These are phyloP conservation scores for Cyamopsis tetragonoloba DNA, from an alignment of 306 rosid genomes.

Conservation along the genomic window DNA sequence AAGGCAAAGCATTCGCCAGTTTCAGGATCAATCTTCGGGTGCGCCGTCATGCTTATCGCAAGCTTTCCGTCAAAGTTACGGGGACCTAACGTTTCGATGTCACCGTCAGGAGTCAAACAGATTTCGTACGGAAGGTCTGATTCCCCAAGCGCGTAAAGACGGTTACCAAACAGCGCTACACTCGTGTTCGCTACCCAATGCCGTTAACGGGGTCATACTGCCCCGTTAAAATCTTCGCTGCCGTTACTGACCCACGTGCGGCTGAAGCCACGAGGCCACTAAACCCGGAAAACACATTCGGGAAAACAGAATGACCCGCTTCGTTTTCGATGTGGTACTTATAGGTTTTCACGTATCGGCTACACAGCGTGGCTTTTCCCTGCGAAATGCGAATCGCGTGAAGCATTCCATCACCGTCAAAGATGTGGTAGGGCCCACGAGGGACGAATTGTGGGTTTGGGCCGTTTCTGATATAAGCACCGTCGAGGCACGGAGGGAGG, in stretches of 20 bases:
- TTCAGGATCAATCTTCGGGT: conserved; percentile 66
- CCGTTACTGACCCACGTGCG: conserved; percentile 61
- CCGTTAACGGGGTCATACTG: conserved; percentile 65
- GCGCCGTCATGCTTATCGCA: conserved; percentile 71
- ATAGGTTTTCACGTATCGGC: conserved; percentile 74
- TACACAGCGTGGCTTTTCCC: conserved; percentile 68
- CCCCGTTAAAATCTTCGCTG: conserved; percentile 53
- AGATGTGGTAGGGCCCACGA: conserved; percentile 88
- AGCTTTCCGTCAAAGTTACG: conserved; percentile 67
- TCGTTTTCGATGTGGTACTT: conserved; percentile 56
- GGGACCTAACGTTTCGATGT: conserved; percentile 56
- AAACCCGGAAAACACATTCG: conserved; percentile 74
- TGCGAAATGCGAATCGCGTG: conserved; percentile 56
- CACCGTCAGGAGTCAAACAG: conserved; percentile 38
- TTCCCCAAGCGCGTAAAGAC: conserved; percentile 72
- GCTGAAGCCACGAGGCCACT: conserved; percentile 60
- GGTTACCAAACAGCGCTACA: conserved; percentile 52
- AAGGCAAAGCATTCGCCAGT: conserved; percentile 79
- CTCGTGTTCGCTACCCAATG: conserved; percentile 85
- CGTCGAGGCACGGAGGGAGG: conserved; percentile 57
- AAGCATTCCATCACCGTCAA: conserved; percentile 94
- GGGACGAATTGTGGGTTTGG: conserved; percentile 94
- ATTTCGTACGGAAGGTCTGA: conserved; percentile 73
- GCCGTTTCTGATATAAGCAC: conserved; percentile 86
- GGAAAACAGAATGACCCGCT: conserved; percentile 63